phyloP scores from a whole-genome alignment of 306 rosid genomes.

The Vigna trinervia region DNA sequence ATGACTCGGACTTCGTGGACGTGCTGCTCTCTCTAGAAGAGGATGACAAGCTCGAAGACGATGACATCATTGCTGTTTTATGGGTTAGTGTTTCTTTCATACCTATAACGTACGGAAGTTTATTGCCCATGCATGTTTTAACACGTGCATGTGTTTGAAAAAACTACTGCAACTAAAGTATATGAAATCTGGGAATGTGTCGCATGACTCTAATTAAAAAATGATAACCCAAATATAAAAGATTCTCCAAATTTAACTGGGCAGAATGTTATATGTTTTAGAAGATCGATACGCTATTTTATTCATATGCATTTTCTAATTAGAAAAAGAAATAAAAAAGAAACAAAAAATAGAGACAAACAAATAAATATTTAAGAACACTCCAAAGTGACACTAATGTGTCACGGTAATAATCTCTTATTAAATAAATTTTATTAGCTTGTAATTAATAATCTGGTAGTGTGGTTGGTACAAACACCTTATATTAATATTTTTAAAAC shows the following conservation, averaged over 20 bases:
- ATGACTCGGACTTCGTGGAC: conserved; percentile 54
- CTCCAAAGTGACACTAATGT: not conserved
- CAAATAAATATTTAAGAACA: not conserved
- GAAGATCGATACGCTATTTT: not conserved
- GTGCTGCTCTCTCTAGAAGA: conserved; percentile 57
- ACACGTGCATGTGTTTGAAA: not conserved
- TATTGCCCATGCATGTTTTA: conserved; percentile 12
- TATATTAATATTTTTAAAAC: too few species aligned
- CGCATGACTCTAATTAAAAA: not conserved
- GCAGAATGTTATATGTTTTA: not conserved
- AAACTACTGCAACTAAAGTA: not conserved
- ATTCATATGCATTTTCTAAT: not conserved
- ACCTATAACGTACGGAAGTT: not conserved
- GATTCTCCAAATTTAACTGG: too few species aligned
- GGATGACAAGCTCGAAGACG: conserved; percentile 55
- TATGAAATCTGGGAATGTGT: not conserved
- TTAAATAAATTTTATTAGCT: too few species aligned
- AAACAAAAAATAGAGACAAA: not conserved
- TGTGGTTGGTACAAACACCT: too few species aligned
- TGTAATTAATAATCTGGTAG: too few species aligned
- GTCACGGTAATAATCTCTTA: too few species aligned
- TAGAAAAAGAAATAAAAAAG: not conserved
- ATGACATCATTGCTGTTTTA: conserved; percentile 59
- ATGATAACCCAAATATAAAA: too few species aligned
- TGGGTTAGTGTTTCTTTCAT: conserved; percentile 53